phyloP scores from a whole-genome alignment of 2,329 filamentous ascomycete species.

The Pseudogymnoascus sp. region DNA sequence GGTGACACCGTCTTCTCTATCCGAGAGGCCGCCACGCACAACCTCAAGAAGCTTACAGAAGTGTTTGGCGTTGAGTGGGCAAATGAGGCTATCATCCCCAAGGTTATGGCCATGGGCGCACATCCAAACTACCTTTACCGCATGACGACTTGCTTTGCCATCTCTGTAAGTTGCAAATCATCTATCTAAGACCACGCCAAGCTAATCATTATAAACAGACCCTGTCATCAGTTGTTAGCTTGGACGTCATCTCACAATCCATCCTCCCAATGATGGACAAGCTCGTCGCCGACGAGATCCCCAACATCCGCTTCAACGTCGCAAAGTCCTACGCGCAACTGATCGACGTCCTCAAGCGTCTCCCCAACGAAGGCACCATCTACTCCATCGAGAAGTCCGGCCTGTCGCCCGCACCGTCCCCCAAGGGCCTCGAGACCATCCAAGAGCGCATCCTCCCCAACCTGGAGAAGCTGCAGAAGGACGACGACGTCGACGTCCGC shows the following conservation, averaged over 20 bases:
- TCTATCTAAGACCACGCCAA: not conserved
- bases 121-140: slow-evolving; percentile 98
- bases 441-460: slow-evolving; percentile 81
- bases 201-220: slow-evolving; percentile 52
- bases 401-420: slow-evolving; percentile 53
- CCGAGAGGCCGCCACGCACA: slow-evolving; percentile 91
- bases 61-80: slow-evolving; percentile 98
- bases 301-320: slow-evolving; percentile 99
- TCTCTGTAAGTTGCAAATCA: slow-evolving; percentile 64
- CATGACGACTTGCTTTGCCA: slow-evolving; percentile 99
- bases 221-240: slow-evolving; percentile 82
- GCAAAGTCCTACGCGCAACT: slow-evolving; percentile 93
- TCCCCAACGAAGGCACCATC: slow-evolving; percentile 83
- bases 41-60: slow-evolving; percentile 96
- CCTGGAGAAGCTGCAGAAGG: slow-evolving; percentile 90
- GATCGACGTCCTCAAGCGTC: slow-evolving; percentile 82
- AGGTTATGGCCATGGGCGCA: slow-evolving; percentile 96
- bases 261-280: slow-evolving; percentile 95
- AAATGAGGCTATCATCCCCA: slow-evolving; percentile 92
- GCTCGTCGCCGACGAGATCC: slow-evolving; percentile 88
- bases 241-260: slow-evolving; percentile 86
- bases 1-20: slow-evolving; percentile 99
- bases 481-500: slow-evolving; percentile 95
- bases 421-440: slow-evolving; percentile 71
- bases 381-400: slow-evolving; percentile 77